phyloP scores from a whole-genome alignment of 805 yeast species.

The Cephaloascus fragrans region DNA sequence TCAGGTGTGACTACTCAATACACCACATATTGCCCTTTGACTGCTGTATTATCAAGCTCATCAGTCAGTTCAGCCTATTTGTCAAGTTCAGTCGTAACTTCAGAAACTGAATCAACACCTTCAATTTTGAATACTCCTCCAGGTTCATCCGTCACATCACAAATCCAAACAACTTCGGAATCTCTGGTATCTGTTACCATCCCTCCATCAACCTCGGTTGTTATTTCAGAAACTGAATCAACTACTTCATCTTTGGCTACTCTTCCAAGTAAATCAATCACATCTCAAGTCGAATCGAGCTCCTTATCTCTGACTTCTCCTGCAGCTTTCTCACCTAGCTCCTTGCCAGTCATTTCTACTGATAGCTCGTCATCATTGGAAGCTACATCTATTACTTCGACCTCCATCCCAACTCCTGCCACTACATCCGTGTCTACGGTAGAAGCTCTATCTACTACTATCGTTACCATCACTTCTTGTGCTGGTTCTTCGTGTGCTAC shows the following conservation, averaged over 20 bases:
- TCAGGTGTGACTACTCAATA: background rate
- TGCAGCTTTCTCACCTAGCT: too few relatives aligned
- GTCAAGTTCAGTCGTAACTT: background rate
- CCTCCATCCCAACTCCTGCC: background rate
- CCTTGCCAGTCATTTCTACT: too few relatives aligned
- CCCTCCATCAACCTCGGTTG: background rate
- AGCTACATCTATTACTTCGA: background rate
- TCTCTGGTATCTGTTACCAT: too few relatives aligned
- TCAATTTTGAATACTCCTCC: too few relatives aligned
- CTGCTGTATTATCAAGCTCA: background rate
- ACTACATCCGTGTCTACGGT: background rate
- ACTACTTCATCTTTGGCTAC: background rate
- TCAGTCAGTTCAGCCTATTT: background rate
- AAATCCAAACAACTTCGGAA: too few relatives aligned
- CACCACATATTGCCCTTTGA: background rate
- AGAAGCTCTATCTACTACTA: background rate
- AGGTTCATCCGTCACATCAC: too few relatives aligned
- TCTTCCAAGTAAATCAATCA: too few relatives aligned
- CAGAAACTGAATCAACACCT: background rate
- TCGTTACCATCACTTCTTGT: background rate
- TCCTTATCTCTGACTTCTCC: too few relatives aligned
- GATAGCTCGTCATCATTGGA: too few relatives aligned
- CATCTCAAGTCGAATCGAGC: too few relatives aligned
- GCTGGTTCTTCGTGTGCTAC: background rate
- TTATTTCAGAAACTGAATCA: background rate